Evolutionary conservation across 805 yeast species (phyloP).

Genomic region (Martiniozyma abietophila): DNA sequence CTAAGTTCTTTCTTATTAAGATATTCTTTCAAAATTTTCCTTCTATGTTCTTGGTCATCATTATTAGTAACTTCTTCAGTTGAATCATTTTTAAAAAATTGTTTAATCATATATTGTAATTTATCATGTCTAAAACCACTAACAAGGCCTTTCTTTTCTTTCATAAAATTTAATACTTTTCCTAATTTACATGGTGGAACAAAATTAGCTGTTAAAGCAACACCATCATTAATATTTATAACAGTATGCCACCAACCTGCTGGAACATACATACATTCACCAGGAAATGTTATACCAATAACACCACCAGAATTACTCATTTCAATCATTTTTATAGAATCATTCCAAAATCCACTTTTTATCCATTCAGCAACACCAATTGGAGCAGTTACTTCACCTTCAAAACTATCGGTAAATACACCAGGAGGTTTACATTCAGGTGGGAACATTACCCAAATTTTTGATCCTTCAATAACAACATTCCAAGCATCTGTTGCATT

Average conservation of each 20-base stretch:
- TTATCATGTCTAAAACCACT: conserved; percentile 67
- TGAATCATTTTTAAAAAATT: conserved; percentile 19
- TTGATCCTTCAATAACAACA: conserved; percentile 61
- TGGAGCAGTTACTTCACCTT: conserved; percentile 85
- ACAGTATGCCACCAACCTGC: conserved; percentile 98
- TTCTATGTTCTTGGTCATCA: conserved; percentile 11
- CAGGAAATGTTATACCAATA: conserved; percentile 69
- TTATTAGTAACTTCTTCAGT: conserved; percentile 12
- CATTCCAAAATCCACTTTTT: conserved; percentile 69
- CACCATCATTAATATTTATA: conserved; percentile 71
- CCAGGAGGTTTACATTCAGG: conserved; percentile 78
- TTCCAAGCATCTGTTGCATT: conserved; percentile 91
- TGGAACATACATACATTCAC: conserved; percentile 84
- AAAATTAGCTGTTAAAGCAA: conserved; percentile 85
- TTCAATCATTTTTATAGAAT: conserved; percentile 45
- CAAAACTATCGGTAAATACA: conserved; percentile 63
- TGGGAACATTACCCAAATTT: conserved; percentile 86
- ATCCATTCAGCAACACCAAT: conserved; percentile 94
- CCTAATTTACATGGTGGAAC: conserved; percentile 58
- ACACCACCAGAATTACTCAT: conserved; percentile 19
- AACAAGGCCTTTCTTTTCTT: conserved; percentile 58
- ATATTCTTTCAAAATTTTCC: conserved; percentile 8
- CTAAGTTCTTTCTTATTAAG: conserved; percentile 10
- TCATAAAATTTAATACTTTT: conserved; percentile 58
- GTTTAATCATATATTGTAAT: conserved; percentile 30